Evolutionary conservation across 2,329 filamentous ascomycete genomes (phyloP).

Genomic region (Lachnellula suecica): DNA sequence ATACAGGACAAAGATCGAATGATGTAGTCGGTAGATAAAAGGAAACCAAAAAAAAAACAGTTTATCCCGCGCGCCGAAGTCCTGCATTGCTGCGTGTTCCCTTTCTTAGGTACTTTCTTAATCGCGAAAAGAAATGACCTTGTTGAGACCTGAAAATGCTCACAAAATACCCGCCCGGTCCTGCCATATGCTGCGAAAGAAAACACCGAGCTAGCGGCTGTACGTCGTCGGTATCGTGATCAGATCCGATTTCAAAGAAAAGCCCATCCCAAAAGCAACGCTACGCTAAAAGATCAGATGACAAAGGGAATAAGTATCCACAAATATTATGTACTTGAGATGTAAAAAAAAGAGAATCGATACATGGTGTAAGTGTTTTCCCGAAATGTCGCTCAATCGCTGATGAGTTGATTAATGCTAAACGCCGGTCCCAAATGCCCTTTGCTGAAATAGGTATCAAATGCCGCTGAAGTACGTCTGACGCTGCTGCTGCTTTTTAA

Average conservation of each 20-base stretch:
- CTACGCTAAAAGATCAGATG: slow-evolving; percentile 48
- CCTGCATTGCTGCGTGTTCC: slow-evolving; percentile 65
- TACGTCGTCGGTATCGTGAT: slow-evolving; percentile 23
- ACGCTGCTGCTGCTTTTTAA: slow-evolving; percentile 15
- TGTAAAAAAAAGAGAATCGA: slow-evolving; percentile 18
- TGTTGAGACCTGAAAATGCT: slow-evolving; percentile 40
- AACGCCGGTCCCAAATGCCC: slow-evolving; percentile 26
- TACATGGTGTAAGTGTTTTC: slow-evolving; percentile 23
- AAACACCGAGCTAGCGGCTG: slow-evolving; percentile 33
- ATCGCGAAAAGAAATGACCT: slow-evolving; percentile 11
- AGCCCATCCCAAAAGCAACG: slow-evolving; percentile 46
- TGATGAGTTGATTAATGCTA: slow-evolving; percentile 28
- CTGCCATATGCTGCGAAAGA: slow-evolving; percentile 30
- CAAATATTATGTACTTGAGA: slow-evolving; percentile 30
- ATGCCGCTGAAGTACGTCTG: slow-evolving; percentile 33
- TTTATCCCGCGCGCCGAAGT: slow-evolving; percentile 43
- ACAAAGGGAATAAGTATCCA: slow-evolving; percentile 36
- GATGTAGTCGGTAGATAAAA: slow-evolving; percentile 10
- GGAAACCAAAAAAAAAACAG: slow-evolving; percentile 29
- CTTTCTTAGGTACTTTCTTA: slow-evolving; percentile 38
- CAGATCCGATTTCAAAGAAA: too few relatives aligned
- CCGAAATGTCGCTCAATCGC: slow-evolving; percentile 32
- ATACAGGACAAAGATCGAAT: slow-evolving; percentile 26
- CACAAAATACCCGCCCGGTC: slow-evolving; percentile 30
- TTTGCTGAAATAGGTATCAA: slow-evolving; percentile 26